phyloP scores from a whole-genome alignment of 495 filamentous ascomycete genomes.

The Talaromyces wortmannii region DNA sequence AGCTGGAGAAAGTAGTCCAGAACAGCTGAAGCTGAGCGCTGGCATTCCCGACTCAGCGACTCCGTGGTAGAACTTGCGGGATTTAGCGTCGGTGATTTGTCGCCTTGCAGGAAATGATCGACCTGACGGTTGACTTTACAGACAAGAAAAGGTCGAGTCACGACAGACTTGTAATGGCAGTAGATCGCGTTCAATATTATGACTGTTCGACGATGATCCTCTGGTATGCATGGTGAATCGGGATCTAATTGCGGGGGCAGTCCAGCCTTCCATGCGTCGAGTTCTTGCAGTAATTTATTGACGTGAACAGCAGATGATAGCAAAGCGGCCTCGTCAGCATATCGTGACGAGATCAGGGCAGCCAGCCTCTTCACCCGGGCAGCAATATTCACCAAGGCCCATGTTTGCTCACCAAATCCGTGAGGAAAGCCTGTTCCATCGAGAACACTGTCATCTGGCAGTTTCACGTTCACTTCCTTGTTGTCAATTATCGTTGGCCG shows the following conservation, averaged over 20 bases:
- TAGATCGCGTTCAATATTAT: background rate
- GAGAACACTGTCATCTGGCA: conserved; percentile 18
- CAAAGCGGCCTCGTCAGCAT: background rate
- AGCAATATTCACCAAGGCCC: background rate
- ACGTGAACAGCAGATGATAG: background rate
- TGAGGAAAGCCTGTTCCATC: conserved; percentile 1
- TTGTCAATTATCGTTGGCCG: conserved; percentile 39
- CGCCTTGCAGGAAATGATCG: background rate
- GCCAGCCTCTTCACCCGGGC: background rate
- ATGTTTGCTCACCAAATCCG: background rate
- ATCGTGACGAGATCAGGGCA: background rate
- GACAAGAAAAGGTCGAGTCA: conserved; percentile 1
- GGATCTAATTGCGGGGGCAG: conserved; percentile 19
- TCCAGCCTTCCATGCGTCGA: conserved; percentile 28
- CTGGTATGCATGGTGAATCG: background rate
- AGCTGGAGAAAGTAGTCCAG: conserved; percentile 1
- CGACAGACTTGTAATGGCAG: background rate
- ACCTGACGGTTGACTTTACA: conserved; percentile 1
- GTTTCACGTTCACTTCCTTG: conserved; percentile 26
- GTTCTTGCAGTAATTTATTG: conserved; percentile 22
- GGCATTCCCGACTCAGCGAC: background rate
- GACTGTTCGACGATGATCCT: conserved; percentile 1
- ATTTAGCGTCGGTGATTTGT: background rate
- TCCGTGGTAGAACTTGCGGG: background rate
- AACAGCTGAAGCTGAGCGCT: background rate